Percentiles rank a stretch among this genome's conserved stretches.
Conservation (phyloP, 2,329 filamentous ascomycete species). For the Metarhizium guizhouense region DNA sequence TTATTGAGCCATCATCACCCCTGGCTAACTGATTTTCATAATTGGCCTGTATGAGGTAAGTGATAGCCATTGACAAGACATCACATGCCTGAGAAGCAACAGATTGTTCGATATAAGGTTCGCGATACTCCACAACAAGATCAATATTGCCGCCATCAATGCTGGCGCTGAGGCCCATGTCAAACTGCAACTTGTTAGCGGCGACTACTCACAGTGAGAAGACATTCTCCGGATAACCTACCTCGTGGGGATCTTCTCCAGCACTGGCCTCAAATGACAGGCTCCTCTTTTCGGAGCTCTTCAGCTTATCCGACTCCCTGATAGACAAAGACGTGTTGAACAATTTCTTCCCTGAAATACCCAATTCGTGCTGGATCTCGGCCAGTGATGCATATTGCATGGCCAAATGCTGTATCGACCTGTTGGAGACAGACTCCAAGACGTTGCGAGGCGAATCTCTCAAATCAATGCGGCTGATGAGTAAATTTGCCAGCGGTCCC, state of each 20-base stretch:
- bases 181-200: not conserved
- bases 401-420: not conserved
- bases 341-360: not conserved
- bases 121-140: constrained; percentile 6
- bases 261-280: not conserved
- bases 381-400: constrained; percentile 4
- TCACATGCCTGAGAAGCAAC: constrained; percentile 1
- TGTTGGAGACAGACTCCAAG: not conserved
- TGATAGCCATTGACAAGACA: constrained; percentile 2
- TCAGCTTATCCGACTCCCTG: not conserved
- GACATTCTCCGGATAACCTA: not conserved
- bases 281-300: not conserved
- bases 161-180: constrained; percentile 4
- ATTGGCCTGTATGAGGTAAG: constrained; percentile 1
- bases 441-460: not conserved
- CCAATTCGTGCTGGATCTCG: not conserved
- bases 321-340: constrained; percentile 3
- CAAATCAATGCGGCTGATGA: constrained; percentile 29
- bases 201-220: not conserved
- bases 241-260: constrained; percentile 3
- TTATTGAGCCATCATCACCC: not conserved
- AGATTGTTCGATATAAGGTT: constrained; percentile 1
- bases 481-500: constrained; percentile 46
- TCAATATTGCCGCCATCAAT: constrained; percentile 1
- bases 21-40: not conserved